A percentile compares a stretch with the other conserved stretches of the same genome.
phyloP scores from a whole-genome alignment of 345 rosid genomes.

The Citrus inodora region DNA sequence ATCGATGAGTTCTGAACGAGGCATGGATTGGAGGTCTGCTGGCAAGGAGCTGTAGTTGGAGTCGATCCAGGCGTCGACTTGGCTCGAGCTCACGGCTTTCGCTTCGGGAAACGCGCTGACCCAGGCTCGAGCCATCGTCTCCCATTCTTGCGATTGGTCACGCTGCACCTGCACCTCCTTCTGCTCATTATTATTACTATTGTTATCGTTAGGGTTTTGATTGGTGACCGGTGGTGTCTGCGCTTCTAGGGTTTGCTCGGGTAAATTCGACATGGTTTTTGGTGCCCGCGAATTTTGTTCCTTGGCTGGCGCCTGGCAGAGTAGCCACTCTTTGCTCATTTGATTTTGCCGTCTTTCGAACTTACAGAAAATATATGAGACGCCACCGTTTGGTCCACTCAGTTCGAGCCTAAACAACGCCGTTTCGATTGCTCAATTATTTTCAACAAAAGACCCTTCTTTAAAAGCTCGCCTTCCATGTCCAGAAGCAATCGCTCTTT shows the following conservation, averaged over 20 bases:
- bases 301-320: too few species aligned
- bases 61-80: constrained; percentile 89
- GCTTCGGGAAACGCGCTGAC: constrained; percentile 80
- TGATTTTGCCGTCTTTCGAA: background rate
- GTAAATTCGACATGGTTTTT: constrained; percentile 26
- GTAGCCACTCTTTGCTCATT: background rate
- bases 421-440: too few species aligned
- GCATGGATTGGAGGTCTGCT: constrained; percentile 72
- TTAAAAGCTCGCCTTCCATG: too few species aligned
- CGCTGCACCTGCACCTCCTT: constrained; percentile 18
- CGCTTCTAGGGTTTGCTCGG: constrained; percentile 33
- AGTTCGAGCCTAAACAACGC: too few species aligned
- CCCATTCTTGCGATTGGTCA: constrained; percentile 85
- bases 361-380: too few species aligned
- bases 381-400: background rate
- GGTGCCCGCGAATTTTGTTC: constrained; percentile 1
- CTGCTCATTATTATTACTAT: background rate
- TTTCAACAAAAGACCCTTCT: too few species aligned
- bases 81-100: constrained; percentile 53
- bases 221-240: background rate
- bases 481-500: too few species aligned
- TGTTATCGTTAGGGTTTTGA: constrained; percentile 6
- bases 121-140: constrained; percentile 88
- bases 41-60: constrained; percentile 62
- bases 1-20: constrained; percentile 70